A percentile compares a stretch with the other conserved stretches of the same genome.
Evolutionary conservation across 371 early-diverging fungal species (phyloP).

Genomic region (Synchytrium microbalum): DNA sequence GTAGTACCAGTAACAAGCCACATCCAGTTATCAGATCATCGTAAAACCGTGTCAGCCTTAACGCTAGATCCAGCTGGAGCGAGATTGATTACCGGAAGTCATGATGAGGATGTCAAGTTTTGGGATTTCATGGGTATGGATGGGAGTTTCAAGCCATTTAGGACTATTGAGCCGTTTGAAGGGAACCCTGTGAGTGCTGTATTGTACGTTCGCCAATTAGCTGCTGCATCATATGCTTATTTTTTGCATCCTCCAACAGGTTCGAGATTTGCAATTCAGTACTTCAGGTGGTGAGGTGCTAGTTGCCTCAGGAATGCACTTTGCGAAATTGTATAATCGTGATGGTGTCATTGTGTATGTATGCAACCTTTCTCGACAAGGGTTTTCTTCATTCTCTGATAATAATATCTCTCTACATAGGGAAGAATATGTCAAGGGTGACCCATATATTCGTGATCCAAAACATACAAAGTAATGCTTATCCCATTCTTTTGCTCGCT

Average conservation of each 20-base stretch:
- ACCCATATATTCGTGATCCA: constrained; percentile 87
- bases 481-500: background rate
- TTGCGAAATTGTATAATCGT: constrained; percentile 68
- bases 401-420: too few relatives aligned
- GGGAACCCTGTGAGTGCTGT: constrained; percentile 57
- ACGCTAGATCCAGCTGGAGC: constrained; percentile 77
- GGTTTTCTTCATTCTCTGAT: too few relatives aligned
- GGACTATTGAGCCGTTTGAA: constrained; percentile 70
- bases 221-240: background rate
- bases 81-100: constrained; percentile 70
- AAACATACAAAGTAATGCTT: constrained; percentile 55
- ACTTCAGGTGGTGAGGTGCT: constrained; percentile 68
- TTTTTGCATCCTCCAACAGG: constrained; percentile 21
- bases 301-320: constrained; percentile 65
- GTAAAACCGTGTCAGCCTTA: constrained; percentile 66
- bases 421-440: constrained; percentile 77
- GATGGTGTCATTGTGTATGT: constrained; percentile 60
- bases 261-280: constrained; percentile 75
- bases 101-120: constrained; percentile 71
- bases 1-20: background rate
- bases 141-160: constrained; percentile 61
- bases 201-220: constrained; percentile 11
- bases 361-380: too few relatives aligned
- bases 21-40: background rate
- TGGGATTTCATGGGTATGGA: constrained; percentile 94